Percentiles rank a stretch among this genome's conserved stretches.
These are phyloP conservation scores for Citeromyces nyonsensis DNA, from an alignment of 805 yeast species.

Conservation along the genomic window DNA sequence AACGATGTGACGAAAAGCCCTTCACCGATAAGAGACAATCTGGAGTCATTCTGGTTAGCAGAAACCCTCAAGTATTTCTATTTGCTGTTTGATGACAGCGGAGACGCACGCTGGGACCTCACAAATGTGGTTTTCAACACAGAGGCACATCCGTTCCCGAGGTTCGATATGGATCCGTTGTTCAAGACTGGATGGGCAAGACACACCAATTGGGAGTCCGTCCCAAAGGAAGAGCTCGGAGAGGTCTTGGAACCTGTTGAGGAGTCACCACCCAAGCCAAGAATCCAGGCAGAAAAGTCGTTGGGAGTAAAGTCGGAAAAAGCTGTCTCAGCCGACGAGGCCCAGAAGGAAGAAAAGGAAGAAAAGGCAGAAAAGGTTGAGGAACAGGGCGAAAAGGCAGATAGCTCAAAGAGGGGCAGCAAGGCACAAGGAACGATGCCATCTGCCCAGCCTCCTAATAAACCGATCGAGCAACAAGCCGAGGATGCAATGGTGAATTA, in stretches of 20 bases:
- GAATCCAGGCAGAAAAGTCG: constrained; percentile 4
- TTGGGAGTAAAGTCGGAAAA: constrained; percentile 7
- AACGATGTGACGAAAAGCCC: constrained; percentile 45
- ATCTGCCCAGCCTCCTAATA: not conserved
- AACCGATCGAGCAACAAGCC: not conserved
- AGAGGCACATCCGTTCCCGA: constrained; percentile 91
- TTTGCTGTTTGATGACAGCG: constrained; percentile 54
- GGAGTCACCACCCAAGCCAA: constrained; percentile 1
- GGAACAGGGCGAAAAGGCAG: constrained; percentile 2
- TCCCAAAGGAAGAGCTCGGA: constrained; percentile 1
- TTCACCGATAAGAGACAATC: constrained; percentile 46
- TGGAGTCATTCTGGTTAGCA: constrained; percentile 90
- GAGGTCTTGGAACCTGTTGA: not conserved
- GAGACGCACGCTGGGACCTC: constrained; percentile 45
- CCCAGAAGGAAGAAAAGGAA: constrained; percentile 7
- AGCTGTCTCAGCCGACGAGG: too few relatives aligned
- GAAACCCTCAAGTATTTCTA: constrained; percentile 84
- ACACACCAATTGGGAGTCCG: constrained; percentile 1
- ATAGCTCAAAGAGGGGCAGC: not conserved
- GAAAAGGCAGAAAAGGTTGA: constrained; percentile 1
- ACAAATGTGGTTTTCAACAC: constrained; percentile 70
- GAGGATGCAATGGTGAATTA: constrained; percentile 1
- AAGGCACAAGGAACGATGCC: not conserved
- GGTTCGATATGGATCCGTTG: constrained; percentile 30
- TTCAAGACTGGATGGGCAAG: constrained; percentile 54